These are phyloP conservation scores for Debaryomyces nepalensis DNA, from an alignment of 1,139 yeast genomes.

Conservation along the genomic window DNA sequence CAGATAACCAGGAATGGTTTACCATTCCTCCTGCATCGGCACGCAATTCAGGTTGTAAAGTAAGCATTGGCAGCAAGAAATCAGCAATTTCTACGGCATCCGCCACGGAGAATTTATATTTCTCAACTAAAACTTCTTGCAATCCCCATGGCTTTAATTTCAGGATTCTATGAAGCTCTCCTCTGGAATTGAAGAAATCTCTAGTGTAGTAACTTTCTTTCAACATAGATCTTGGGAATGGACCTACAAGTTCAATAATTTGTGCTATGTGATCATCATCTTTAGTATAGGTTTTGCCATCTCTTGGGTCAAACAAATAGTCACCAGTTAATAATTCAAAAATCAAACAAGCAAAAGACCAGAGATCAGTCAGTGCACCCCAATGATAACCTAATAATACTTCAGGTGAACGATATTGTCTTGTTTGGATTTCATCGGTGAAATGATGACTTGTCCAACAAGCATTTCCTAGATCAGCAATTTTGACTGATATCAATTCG, in stretches of 20 bases:
- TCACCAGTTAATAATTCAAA: slow-evolving; percentile 55
- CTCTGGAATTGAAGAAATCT: slow-evolving; percentile 53
- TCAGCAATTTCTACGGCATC: slow-evolving; percentile 62
- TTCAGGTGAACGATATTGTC: slow-evolving; percentile 55
- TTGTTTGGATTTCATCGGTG: slow-evolving; percentile 55
- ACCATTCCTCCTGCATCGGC: slow-evolving; percentile 85
- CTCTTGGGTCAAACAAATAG: slow-evolving; percentile 52
- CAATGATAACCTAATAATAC: slow-evolving; percentile 53
- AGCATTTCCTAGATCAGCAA: slow-evolving; percentile 57
- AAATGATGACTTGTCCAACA: slow-evolving; percentile 56
- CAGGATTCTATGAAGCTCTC: slow-evolving; percentile 61
- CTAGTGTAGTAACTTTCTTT: slow-evolving; percentile 49
- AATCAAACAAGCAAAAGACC: slow-evolving; percentile 53
- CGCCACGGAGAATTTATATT: slow-evolving; percentile 63
- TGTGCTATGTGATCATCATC: slow-evolving; percentile 58
- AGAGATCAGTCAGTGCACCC: slow-evolving; percentile 55
- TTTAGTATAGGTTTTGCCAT: slow-evolving; percentile 50
- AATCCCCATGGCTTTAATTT: slow-evolving; percentile 56
- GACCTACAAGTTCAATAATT: slow-evolving; percentile 50
- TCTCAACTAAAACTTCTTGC: slow-evolving; percentile 50
- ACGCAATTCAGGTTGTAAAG: slow-evolving; percentile 67
- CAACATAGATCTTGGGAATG: slow-evolving; percentile 47
- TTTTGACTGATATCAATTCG: slow-evolving; percentile 52
- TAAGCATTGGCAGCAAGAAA: slow-evolving; percentile 75
- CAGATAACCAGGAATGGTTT: slow-evolving; percentile 77